phyloP scores from a whole-genome alignment of 2,329 filamentous ascomycete species.

The Cryphonectria parasitica region DNA sequence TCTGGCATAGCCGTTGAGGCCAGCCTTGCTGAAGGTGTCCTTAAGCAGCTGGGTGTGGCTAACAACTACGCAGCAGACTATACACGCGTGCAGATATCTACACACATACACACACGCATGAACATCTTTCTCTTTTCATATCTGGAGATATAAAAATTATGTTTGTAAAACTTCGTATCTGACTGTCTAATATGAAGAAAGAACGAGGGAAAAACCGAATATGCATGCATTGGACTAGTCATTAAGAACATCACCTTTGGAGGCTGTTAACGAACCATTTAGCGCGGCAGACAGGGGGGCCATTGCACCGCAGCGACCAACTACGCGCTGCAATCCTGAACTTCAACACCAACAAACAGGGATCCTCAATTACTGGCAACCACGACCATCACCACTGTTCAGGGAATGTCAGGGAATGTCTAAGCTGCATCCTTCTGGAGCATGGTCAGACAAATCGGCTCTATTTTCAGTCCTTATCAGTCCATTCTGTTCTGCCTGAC shows the following conservation, averaged over 20 bases:
- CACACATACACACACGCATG: no score
- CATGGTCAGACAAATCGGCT: background rate
- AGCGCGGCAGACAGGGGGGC: slow-evolving; percentile 1
- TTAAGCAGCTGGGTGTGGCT: no score
- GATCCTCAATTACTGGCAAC: slow-evolving; percentile 6
- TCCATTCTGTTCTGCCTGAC: background rate
- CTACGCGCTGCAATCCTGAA: slow-evolving; percentile 6
- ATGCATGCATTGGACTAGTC: background rate
- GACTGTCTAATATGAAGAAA: background rate
- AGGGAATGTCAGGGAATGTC: no score
- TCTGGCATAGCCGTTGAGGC: no score
- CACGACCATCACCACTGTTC: background rate
- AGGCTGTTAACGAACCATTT: slow-evolving; percentile 2
- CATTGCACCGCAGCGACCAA: background rate
- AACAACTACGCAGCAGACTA: no score
- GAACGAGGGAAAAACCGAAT: no score
- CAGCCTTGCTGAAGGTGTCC: no score
- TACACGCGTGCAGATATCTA: no score
- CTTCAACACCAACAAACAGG: slow-evolving; percentile 14
- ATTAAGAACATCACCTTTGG: background rate
- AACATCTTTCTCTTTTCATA: background rate
- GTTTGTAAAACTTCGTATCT: background rate
- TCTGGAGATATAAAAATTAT: background rate
- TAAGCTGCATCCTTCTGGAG: background rate
- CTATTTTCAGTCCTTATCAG: background rate